Conservation (phyloP, 176 grass and related monocot species). For the Echinochloa phyllopogon region DNA sequence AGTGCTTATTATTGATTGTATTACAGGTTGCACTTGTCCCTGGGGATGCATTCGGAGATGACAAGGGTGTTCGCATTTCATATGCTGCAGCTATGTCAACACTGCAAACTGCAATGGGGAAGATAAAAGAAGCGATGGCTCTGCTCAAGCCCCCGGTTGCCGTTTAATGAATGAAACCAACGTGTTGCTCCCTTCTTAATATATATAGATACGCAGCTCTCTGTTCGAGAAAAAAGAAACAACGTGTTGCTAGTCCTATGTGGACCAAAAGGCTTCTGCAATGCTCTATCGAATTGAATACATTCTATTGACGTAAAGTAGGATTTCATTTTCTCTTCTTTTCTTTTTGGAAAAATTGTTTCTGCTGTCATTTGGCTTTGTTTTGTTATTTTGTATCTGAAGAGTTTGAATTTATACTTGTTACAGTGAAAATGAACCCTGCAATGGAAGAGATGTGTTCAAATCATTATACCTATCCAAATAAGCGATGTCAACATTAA, state of each 20-base stretch:
- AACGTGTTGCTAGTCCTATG: not conserved
- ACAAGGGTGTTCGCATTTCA: constrained; percentile 82
- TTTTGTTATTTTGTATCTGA: not conserved
- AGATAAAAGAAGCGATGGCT: constrained; percentile 83
- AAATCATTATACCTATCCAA: no score
- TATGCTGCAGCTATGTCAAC: constrained; percentile 83
- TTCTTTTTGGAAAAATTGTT: not conserved
- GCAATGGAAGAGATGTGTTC: no score
- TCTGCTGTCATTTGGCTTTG: not conserved
- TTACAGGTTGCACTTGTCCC: constrained; percentile 88
- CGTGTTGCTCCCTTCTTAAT: no score
- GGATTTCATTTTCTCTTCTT: not conserved
- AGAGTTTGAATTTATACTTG: not conserved
- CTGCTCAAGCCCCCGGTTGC: constrained; percentile 64
- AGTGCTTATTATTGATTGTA: not conserved
- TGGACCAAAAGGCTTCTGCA: constrained; percentile 2
- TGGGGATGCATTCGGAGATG: constrained; percentile 89
- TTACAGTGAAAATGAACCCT: not conserved
- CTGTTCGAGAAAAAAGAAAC: no score
- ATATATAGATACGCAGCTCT: no score
- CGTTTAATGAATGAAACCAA: constrained; percentile 46
- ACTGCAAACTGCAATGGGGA: constrained; percentile 67
- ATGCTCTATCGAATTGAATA: not conserved
- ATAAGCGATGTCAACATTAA: no score
- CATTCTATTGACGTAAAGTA: constrained; percentile 18